Conservation (phyloP, 495 filamentous ascomycete species). For the Xylaria sp. region DNA sequence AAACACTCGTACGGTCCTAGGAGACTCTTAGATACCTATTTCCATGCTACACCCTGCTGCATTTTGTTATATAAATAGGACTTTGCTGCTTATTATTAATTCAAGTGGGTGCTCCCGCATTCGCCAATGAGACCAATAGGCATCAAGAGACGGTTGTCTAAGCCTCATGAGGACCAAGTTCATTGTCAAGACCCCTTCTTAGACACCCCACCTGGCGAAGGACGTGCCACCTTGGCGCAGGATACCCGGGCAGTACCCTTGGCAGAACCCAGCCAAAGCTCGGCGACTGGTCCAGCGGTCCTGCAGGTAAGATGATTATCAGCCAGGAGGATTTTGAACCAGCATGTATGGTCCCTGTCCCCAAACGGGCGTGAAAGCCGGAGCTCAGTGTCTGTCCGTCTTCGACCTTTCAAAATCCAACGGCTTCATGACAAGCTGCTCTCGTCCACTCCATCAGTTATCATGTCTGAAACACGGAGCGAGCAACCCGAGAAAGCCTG, state of each 20-base stretch:
- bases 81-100: conserved; percentile 17
- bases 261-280: conserved; percentile 17
- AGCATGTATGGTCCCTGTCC: conserved; percentile 21
- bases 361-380: conserved; percentile 17
- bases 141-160: conserved; percentile 16
- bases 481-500: conserved; percentile 7
- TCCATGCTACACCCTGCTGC: conserved; percentile 19
- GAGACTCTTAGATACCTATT: conserved; percentile 11
- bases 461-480: conserved; percentile 21
- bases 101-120: conserved; percentile 16
- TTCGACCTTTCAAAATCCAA: conserved; percentile 2
- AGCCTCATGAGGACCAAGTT: conserved; percentile 21
- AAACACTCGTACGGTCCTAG: neutral
- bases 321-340: conserved; percentile 23
- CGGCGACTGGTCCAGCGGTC: conserved; percentile 10
- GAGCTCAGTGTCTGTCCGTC: neutral
- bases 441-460: neutral
- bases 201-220: conserved; percentile 9
- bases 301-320: conserved; percentile 22
- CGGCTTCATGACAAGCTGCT: neutral
- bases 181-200: conserved; percentile 4
- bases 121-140: conserved; percentile 17
- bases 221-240: conserved; percentile 23
- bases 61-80: conserved; percentile 29
- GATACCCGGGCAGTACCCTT: conserved; percentile 16